Evolutionary conservation across 192 early-diverging fungal genomes (phyloP).

Genomic region (Coemansia sp.): DNA sequence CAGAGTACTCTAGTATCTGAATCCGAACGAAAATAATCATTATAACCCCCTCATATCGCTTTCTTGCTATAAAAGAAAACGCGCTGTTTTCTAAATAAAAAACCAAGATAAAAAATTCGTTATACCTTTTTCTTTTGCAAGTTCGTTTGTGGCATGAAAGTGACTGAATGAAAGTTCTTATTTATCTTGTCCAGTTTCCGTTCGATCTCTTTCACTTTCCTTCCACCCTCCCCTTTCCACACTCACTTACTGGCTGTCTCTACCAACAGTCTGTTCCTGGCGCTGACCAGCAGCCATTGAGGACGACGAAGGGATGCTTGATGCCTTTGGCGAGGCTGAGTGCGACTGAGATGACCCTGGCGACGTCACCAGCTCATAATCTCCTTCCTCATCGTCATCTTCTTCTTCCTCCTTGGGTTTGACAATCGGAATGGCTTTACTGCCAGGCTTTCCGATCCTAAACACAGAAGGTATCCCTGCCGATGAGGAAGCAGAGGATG

Average conservation of each 20-base stretch:
- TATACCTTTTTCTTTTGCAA: too few species aligned
- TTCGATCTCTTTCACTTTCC: too few species aligned
- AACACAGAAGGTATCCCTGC: conserved; percentile 32
- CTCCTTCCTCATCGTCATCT: conserved; percentile 5
- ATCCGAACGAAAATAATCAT: background rate
- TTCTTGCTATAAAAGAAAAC: too few species aligned
- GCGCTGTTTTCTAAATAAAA: too few species aligned
- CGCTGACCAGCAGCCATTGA: conserved; percentile 1
- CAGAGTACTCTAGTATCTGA: conserved; percentile 9
- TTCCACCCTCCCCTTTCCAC: background rate
- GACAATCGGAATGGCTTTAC: conserved; percentile 55
- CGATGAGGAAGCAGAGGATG: conserved; percentile 3
- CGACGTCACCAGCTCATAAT: conserved; percentile 2
- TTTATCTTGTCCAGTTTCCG: too few species aligned
- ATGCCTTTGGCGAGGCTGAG: background rate
- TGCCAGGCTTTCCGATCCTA: conserved; percentile 48
- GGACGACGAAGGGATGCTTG: background rate
- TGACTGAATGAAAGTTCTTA: too few species aligned
- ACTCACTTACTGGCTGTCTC: background rate
- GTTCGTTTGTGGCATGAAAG: too few species aligned
- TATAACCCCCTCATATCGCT: background rate
- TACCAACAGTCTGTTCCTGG: background rate
- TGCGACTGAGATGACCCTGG: background rate
- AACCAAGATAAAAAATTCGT: too few species aligned
- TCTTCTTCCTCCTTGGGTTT: conserved; percentile 29